Percentiles rank a stretch among this genome's conserved stretches.
phyloP scores from a whole-genome alignment of 2,329 filamentous ascomycete genomes.

The Ophiognomonia clavigignenti-juglandacearum region DNA sequence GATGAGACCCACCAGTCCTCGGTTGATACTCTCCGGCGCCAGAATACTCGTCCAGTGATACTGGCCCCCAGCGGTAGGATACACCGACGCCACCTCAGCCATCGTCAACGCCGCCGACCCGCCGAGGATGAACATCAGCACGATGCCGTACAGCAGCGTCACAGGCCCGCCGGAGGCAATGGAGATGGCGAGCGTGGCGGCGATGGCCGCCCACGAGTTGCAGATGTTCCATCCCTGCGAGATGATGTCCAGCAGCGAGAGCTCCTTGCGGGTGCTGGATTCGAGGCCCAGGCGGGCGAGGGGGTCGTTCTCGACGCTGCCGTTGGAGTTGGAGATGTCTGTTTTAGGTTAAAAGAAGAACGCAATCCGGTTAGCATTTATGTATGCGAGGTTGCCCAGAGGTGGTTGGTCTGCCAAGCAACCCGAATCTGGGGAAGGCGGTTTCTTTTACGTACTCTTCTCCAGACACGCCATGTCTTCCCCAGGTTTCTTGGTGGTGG shows the following conservation, averaged over 20 bases:
- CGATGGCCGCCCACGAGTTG: constrained; percentile 24
- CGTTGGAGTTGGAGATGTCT: constrained; percentile 8
- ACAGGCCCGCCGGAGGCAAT: constrained; percentile 15
- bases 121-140: constrained; percentile 22
- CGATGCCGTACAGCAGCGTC: constrained; percentile 25
- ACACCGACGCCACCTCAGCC: constrained; percentile 31
- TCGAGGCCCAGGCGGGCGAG: constrained; percentile 4
- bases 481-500: not conserved
- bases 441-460: constrained; percentile 22
- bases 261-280: constrained; percentile 5
- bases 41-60: constrained; percentile 32
- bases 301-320: constrained; percentile 3
- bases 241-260: constrained; percentile 12
- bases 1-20: constrained; percentile 7
- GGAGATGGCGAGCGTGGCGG: constrained; percentile 19
- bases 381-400: too few species aligned
- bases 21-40: constrained; percentile 14
- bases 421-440: constrained; percentile 10
- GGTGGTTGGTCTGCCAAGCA: too few species aligned
- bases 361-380: too few species aligned
- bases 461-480: constrained; percentile 1
- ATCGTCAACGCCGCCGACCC: constrained; percentile 25
- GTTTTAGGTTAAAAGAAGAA: not conserved
- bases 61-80: constrained; percentile 33
- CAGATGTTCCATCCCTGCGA: constrained; percentile 18